These are phyloP conservation scores for Colletotrichum somersetense DNA, from an alignment of 2,329 filamentous ascomycete genomes.

Conservation along the genomic window DNA sequence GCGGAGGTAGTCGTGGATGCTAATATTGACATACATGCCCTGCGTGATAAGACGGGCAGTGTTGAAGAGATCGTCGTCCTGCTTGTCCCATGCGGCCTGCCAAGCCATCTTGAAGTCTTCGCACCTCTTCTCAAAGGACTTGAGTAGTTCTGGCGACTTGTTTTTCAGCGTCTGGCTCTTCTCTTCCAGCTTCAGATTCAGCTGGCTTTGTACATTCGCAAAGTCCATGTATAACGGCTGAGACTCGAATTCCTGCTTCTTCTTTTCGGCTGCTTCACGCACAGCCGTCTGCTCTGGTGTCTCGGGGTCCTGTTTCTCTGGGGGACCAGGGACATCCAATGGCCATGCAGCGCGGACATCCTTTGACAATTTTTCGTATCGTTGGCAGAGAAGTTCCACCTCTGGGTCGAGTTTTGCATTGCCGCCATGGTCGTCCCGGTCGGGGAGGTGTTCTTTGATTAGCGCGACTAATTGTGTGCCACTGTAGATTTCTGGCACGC, in stretches of 20 bases:
- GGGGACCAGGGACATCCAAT: background rate
- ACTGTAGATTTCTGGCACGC: constrained; percentile 15
- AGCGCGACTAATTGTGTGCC: background rate
- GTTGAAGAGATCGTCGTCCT: constrained; percentile 84
- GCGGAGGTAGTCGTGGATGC: constrained; percentile 65
- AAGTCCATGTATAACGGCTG: background rate
- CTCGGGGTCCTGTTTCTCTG: background rate
- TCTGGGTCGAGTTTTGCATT: background rate
- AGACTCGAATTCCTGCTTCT: background rate
- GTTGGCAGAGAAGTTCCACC: background rate
- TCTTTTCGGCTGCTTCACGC: background rate
- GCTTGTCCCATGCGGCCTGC: constrained; percentile 61
- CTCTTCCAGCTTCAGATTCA: constrained; percentile 58
- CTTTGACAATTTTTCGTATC: background rate
- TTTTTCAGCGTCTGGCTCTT: background rate
- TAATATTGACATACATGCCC: constrained; percentile 66
- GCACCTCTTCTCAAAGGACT: constrained; percentile 53
- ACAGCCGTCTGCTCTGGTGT: background rate
- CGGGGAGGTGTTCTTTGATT: background rate
- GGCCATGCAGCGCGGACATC: background rate
- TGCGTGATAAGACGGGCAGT: constrained; percentile 73
- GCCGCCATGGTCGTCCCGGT: background rate
- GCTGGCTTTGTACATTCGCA: constrained; percentile 43
- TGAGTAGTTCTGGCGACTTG: background rate
- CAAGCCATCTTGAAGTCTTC: constrained; percentile 62